These are phyloP conservation scores for Phytophthora pluvialis DNA, from an alignment of 352 stramenopile genomes.

Conservation along the genomic window DNA sequence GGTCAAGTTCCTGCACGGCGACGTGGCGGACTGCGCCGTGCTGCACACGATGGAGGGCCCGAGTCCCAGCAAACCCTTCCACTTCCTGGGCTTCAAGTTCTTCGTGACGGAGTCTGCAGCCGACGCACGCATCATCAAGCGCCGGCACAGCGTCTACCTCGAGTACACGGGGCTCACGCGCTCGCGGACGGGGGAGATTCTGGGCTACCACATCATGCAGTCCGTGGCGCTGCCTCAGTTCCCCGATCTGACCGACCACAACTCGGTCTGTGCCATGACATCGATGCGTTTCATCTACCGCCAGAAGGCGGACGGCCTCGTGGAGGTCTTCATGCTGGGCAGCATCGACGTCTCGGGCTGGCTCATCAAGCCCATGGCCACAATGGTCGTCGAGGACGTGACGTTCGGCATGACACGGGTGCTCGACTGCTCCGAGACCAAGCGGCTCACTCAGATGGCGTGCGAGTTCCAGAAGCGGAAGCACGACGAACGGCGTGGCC, in stretches of 20 bases:
- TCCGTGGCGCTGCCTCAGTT: slow-evolving; percentile 55
- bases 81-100: slow-evolving; percentile 71
- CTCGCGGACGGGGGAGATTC: slow-evolving; percentile 34
- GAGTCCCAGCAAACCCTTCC: slow-evolving; percentile 43
- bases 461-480: slow-evolving; percentile 39
- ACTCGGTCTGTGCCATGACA: slow-evolving; percentile 48
- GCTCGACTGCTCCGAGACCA: slow-evolving; percentile 53
- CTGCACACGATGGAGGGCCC: slow-evolving; percentile 36
- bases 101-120: slow-evolving; percentile 47
- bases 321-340: slow-evolving; percentile 61
- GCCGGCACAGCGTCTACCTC: slow-evolving; percentile 56
- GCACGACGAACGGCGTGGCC: slow-evolving; percentile 29
- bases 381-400: slow-evolving; percentile 44
- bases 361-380: slow-evolving; percentile 39
- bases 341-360: slow-evolving; percentile 44
- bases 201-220: slow-evolving; percentile 64
- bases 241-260: slow-evolving; percentile 42
- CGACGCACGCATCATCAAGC: slow-evolving; percentile 44
- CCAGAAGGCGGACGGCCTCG: slow-evolving; percentile 44
- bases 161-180: slow-evolving; percentile 50
- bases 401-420: slow-evolving; percentile 41
- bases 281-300: slow-evolving; percentile 54
- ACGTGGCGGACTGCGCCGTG: slow-evolving; percentile 39
- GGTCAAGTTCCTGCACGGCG: slow-evolving; percentile 49
- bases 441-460: slow-evolving; percentile 54